Evolutionary conservation across 148 eudicot genomes (phyloP).

Genomic region (Cornus suecica): DNA sequence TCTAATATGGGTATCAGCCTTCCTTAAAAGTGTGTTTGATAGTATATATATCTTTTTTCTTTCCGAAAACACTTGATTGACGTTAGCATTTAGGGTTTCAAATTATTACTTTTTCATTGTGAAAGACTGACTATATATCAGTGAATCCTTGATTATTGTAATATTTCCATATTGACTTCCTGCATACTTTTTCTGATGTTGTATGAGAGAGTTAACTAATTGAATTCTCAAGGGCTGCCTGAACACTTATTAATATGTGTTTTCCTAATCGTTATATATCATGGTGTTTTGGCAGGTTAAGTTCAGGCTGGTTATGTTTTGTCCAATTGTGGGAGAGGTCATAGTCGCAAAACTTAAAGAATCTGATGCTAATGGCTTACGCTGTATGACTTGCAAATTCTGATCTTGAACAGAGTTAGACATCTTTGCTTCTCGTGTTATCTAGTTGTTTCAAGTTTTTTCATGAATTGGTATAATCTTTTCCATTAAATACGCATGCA

Average conservation of each 20-base stretch:
- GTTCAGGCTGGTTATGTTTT: conserved; percentile 73
- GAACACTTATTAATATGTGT: background rate
- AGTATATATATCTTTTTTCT: background rate
- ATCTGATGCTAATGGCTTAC: conserved; percentile 58
- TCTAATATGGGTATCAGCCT: background rate
- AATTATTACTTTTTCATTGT: background rate
- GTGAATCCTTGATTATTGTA: background rate
- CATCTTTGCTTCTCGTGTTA: background rate
- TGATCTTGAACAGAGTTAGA: background rate
- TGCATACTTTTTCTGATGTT: background rate
- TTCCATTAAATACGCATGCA: background rate
- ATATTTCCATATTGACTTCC: conserved; percentile 1
- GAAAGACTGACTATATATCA: background rate
- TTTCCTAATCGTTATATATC: background rate
- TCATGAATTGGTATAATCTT: background rate
- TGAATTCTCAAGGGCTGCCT: background rate
- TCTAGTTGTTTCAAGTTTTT: background rate
- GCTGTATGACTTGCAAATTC: conserved; percentile 36
- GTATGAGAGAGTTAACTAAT: background rate
- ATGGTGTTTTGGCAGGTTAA: conserved; percentile 46
- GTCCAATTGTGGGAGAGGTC: conserved; percentile 79
- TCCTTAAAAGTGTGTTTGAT: background rate
- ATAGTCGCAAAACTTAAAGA: conserved; percentile 62
- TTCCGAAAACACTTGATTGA: background rate
- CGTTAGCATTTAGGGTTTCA: background rate